A percentile compares a stretch with the other conserved stretches of the same genome.
Evolutionary conservation across 495 filamentous ascomycete genomes (phyloP).

Genomic region (Neurospora tetrasperma): DNA sequence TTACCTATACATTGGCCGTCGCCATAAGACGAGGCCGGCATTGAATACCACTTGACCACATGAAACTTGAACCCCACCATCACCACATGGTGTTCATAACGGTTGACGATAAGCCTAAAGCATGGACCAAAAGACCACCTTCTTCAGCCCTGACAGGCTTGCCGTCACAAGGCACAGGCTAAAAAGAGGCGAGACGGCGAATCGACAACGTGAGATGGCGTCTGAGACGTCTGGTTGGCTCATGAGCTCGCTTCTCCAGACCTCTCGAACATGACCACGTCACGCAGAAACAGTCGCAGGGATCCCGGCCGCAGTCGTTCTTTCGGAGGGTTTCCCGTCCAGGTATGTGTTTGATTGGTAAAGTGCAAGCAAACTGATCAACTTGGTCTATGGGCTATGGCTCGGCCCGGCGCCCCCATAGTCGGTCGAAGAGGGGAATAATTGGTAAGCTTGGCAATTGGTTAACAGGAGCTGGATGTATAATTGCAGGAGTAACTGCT

Average conservation of each 20-base stretch:
- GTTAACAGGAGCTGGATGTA: not conserved
- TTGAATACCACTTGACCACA: not conserved
- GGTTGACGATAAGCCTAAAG: not conserved
- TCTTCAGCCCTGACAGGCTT: not conserved
- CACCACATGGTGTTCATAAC: not conserved
- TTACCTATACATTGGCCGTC: not conserved
- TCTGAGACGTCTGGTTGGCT: conserved; percentile 7
- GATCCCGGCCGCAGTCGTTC: conserved; percentile 1
- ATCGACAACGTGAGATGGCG: not conserved
- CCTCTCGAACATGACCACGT: conserved; percentile 13
- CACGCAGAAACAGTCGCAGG: conserved; percentile 4
- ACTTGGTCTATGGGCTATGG: not conserved
- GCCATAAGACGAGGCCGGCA: not conserved
- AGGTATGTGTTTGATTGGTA: not conserved
- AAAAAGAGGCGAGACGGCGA: not conserved
- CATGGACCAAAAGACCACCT: not conserved
- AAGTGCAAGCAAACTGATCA: not conserved
- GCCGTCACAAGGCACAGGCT: not conserved
- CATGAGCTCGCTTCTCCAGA: not conserved
- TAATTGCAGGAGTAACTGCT: not conserved
- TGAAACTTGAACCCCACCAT: not conserved
- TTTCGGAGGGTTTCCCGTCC: conserved; percentile 6
- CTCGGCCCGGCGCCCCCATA: not conserved
- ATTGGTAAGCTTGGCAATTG: not conserved
- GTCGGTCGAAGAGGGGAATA: not conserved